Percentiles rank a stretch among this genome's conserved stretches.
phyloP scores from a whole-genome alignment of 805 yeast species.

The Wickerhamiella parazyma region DNA sequence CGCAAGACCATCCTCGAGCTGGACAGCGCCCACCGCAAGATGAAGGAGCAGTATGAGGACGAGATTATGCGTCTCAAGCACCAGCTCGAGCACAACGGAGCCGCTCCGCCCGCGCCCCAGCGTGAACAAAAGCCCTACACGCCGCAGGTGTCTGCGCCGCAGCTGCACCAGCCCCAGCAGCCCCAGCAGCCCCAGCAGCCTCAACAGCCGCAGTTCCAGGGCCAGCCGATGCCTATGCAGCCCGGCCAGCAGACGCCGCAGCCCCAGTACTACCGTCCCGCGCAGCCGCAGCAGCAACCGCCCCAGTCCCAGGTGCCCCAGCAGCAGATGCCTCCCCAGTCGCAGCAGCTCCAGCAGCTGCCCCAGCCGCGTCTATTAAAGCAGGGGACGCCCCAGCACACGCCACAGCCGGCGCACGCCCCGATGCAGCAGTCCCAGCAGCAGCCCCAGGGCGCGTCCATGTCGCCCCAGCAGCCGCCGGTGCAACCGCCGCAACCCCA shows the following conservation, averaged over 20 bases:
- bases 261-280: not conserved
- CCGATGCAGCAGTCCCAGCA: constrained; percentile 1
- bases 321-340: constrained; percentile 7
- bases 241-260: constrained; percentile 11
- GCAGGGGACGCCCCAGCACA: not conserved
- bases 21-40: constrained; percentile 85
- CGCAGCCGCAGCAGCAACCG: constrained; percentile 12
- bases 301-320: constrained; percentile 12
- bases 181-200: constrained; percentile 20
- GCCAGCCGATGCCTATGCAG: constrained; percentile 12
- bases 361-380: constrained; percentile 4
- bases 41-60: constrained; percentile 92
- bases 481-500: constrained; percentile 12
- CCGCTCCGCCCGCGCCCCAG: constrained; percentile 24
- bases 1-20: constrained; percentile 88
- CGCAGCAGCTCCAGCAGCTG: constrained; percentile 6
- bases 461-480: constrained; percentile 1
- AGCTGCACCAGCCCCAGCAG: constrained; percentile 17
- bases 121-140: constrained; percentile 12
- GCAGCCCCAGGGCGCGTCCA: constrained; percentile 11
- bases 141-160: constrained; percentile 6
- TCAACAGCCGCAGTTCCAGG: constrained; percentile 11
- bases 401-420: not conserved
- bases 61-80: constrained; percentile 76
- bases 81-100: constrained; percentile 49